These are phyloP conservation scores for Lasiosphaeriaceae sp. DNA, from an alignment of 495 filamentous ascomycete species.

Conservation along the genomic window DNA sequence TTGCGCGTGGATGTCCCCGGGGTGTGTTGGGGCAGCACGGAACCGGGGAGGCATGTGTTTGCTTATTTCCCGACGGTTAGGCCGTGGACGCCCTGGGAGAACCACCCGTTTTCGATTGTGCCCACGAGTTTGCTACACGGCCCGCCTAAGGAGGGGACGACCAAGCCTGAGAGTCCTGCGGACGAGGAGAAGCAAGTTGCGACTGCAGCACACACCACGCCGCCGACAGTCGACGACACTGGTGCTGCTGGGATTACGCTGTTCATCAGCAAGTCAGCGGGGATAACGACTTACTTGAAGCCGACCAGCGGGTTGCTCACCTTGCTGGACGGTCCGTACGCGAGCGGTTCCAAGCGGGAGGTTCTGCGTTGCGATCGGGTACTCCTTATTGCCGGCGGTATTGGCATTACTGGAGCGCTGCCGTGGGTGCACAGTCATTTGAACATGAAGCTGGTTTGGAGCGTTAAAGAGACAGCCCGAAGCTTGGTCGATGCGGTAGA, in stretches of 20 bases:
- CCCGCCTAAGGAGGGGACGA: background rate
- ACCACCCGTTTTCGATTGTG: slow-evolving; percentile 46
- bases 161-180: background rate
- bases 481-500: slow-evolving; percentile 26
- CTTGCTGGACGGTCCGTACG: slow-evolving; percentile 28
- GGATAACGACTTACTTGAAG: slow-evolving; percentile 23
- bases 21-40: slow-evolving; percentile 24
- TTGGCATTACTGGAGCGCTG: slow-evolving; percentile 41
- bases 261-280: slow-evolving; percentile 25
- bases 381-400: slow-evolving; percentile 38
- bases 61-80: slow-evolving; percentile 42
- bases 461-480: slow-evolving; percentile 17
- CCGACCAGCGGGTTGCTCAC: slow-evolving; percentile 17
- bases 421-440: slow-evolving; percentile 22
- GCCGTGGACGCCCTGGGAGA: slow-evolving; percentile 41
- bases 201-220: background rate
- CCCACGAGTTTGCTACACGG: slow-evolving; percentile 22
- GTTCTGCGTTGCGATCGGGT: slow-evolving; percentile 26
- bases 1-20: slow-evolving; percentile 36
- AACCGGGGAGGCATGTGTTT: slow-evolving; percentile 31
- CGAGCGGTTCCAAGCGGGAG: slow-evolving; percentile 3
- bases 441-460: slow-evolving; percentile 38
- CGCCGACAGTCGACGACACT: background rate
- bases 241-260: slow-evolving; percentile 25
- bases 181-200: slow-evolving; percentile 10